phyloP scores from a whole-genome alignment of 1,284 basidiomycete genomes.

The Meira miltonrushii region DNA sequence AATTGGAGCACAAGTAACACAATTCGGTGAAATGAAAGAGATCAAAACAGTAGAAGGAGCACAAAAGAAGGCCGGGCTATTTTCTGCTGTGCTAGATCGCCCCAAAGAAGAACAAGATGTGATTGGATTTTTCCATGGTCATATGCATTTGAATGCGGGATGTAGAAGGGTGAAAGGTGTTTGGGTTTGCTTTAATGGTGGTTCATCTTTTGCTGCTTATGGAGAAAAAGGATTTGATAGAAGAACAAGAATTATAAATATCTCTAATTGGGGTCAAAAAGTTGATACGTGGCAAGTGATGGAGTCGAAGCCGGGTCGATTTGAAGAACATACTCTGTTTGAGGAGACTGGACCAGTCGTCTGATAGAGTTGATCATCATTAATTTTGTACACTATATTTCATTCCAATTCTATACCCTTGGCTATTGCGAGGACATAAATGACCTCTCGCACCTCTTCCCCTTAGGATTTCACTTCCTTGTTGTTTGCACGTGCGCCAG shows the following conservation, averaged over 20 bases:
- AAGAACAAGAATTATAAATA: conserved; percentile 26
- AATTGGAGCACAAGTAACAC: conserved; percentile 12
- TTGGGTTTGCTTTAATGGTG: conserved; percentile 93
- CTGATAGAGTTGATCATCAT: too few species aligned
- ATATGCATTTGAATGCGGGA: conserved; percentile 60
- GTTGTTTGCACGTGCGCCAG: too few species aligned
- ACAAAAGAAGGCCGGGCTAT: conserved; percentile 40
- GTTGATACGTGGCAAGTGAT: conserved; percentile 79
- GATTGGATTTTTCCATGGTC: conserved; percentile 39
- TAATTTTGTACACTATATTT: too few species aligned
- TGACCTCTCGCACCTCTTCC: too few species aligned
- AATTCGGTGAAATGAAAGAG: conserved; percentile 31
- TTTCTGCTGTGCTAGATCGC: conserved; percentile 24
- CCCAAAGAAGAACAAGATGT: conserved; percentile 20
- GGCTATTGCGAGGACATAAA: too few species aligned
- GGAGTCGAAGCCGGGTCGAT: neutral
- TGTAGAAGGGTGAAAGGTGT: conserved; percentile 75
- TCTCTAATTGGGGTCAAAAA: conserved; percentile 72
- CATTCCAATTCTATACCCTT: too few species aligned
- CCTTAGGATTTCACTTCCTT: too few species aligned
- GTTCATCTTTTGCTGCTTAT: conserved; percentile 55
- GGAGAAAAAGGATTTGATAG: conserved; percentile 22
- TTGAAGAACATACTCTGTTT: neutral
- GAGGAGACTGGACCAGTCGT: neutral
- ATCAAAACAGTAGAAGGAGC: conserved; percentile 22